These are phyloP conservation scores for Calocybe gambosa DNA, from an alignment of 1,284 basidiomycete genomes.

Conservation along the genomic window DNA sequence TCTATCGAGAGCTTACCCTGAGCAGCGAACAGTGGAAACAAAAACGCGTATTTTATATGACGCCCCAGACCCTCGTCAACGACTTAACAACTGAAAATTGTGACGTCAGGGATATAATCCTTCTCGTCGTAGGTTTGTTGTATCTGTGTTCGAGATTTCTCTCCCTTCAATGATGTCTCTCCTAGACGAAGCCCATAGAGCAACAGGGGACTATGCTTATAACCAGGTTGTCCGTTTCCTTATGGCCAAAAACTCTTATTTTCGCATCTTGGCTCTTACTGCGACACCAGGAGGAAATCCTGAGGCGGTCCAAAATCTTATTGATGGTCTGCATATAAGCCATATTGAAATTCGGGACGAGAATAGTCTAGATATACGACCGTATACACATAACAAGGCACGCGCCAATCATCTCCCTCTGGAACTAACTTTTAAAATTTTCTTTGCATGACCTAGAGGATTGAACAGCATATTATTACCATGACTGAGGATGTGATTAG, in stretches of 20 bases:
- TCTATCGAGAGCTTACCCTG: background rate
- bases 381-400: constrained; percentile 89
- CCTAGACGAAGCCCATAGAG: constrained; percentile 93
- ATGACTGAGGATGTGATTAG: constrained; percentile 58
- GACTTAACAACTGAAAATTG: constrained; percentile 74
- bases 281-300: constrained; percentile 90
- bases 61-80: constrained; percentile 92
- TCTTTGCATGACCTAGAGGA: constrained; percentile 35
- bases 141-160: background rate
- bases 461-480: constrained; percentile 65
- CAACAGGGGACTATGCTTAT: constrained; percentile 91
- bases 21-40: constrained; percentile 57
- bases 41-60: constrained; percentile 96
- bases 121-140: constrained; percentile 73
- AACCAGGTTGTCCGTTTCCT: constrained; percentile 85
- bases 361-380: constrained; percentile 80
- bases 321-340: constrained; percentile 95
- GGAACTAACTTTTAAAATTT: background rate
- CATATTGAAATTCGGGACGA: constrained; percentile 95
- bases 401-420: background rate
- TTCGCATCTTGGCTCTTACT: constrained; percentile 89
- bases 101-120: constrained; percentile 74
- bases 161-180: constrained; percentile 4
- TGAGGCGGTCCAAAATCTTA: constrained; percentile 85
- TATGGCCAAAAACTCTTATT: constrained; percentile 92